Percentiles rank a stretch among this genome's conserved stretches.
Evolutionary conservation across 2,329 filamentous ascomycete genomes (phyloP).

Genomic region (Phialemoniopsis sp.): DNA sequence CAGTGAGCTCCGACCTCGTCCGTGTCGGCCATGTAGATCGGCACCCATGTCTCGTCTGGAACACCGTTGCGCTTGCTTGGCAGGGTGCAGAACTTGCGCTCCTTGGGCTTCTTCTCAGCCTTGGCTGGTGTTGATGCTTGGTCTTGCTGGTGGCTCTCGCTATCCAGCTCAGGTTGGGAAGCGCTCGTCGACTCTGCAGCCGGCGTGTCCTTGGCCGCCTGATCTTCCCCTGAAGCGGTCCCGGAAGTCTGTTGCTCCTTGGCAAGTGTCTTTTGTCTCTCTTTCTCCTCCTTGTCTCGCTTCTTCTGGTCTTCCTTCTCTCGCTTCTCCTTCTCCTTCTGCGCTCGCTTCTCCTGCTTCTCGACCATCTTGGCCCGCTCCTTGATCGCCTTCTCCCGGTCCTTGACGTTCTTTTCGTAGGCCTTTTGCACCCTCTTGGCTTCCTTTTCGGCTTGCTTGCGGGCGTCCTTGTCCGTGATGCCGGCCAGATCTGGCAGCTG

Average conservation of each 20-base stretch:
- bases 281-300: conserved; percentile 31
- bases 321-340: conserved; percentile 34
- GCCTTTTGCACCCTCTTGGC: conserved; percentile 57
- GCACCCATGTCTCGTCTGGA: conserved; percentile 69
- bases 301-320: conserved; percentile 16
- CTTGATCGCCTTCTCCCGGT: conserved; percentile 59
- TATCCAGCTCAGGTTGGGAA: neutral
- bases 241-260: neutral
- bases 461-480: conserved; percentile 59
- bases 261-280: conserved; percentile 23
- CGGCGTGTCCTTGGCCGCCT: conserved; percentile 17
- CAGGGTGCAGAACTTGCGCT: conserved; percentile 76
- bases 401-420: conserved; percentile 64
- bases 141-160: neutral
- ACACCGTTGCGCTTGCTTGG: conserved; percentile 50
- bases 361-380: conserved; percentile 58
- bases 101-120: conserved; percentile 30
- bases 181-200: neutral
- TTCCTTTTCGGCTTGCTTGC: conserved; percentile 67
- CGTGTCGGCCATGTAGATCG: conserved; percentile 75
- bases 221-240: conserved; percentile 17
- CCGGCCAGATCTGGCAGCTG: conserved; percentile 50
- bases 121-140: conserved; percentile 1
- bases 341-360: conserved; percentile 42
- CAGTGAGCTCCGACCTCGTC: conserved; percentile 87